Evolutionary conservation across 2,329 filamentous ascomycete genomes (phyloP).

Genomic region (Fusarium austroafricanum): DNA sequence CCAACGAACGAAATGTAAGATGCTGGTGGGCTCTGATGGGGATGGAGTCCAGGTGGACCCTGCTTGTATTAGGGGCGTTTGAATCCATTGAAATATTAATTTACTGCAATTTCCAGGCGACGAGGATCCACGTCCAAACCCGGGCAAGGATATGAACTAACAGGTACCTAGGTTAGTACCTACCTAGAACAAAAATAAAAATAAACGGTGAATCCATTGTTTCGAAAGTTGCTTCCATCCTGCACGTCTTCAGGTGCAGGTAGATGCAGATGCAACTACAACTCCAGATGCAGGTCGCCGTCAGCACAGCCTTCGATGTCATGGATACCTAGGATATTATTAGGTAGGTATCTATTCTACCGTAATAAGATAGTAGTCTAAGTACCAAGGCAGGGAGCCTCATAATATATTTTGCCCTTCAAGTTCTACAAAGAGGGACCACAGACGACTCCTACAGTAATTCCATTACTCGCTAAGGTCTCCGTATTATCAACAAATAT

Average conservation of each 20-base stretch:
- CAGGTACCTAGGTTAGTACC: too few relatives aligned
- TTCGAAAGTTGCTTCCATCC: conserved; percentile 33
- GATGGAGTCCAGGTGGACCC: conserved; percentile 27
- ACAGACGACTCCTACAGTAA: too few relatives aligned
- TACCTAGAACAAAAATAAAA: conserved; percentile 22
- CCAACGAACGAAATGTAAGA: conserved; percentile 31
- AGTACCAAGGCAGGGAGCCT: conserved; percentile 6
- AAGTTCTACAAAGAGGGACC: conserved; percentile 8
- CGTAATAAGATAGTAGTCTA: not conserved
- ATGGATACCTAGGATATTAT: conserved; percentile 19
- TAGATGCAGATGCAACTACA: not conserved
- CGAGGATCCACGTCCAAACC: conserved; percentile 31
- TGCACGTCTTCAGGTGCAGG: conserved; percentile 19
- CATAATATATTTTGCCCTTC: conserved; percentile 12
- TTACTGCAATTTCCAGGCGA: conserved; percentile 40
- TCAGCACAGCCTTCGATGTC: conserved; percentile 31
- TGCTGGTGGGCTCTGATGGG: conserved; percentile 29
- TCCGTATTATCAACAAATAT: conserved; percentile 17
- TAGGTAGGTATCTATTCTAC: conserved; percentile 5
- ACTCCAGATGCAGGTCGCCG: conserved; percentile 27
- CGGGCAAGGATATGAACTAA: conserved; percentile 2
- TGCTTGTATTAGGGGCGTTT: conserved; percentile 39
- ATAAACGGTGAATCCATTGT: conserved; percentile 36
- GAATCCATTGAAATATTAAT: conserved; percentile 29
- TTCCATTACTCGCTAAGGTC: too few relatives aligned